Evolutionary conservation across 2,329 filamentous ascomycete species (phyloP).

Genomic region (Claviceps sp.): DNA sequence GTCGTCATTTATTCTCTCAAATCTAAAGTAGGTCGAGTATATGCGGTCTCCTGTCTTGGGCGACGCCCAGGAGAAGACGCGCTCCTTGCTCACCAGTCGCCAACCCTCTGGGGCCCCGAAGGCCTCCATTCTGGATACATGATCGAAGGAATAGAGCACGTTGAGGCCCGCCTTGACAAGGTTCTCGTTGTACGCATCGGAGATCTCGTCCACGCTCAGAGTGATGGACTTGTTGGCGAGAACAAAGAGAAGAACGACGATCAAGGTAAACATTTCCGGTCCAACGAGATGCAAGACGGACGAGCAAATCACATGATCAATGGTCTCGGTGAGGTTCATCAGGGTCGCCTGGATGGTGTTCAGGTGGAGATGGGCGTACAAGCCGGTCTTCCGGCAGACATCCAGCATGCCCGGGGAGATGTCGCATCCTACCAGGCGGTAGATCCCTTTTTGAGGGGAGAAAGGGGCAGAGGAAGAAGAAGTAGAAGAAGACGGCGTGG

Average conservation of each 20-base stretch:
- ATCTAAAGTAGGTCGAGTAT: not conserved
- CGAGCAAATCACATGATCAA: not conserved
- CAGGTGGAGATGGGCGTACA: not conserved
- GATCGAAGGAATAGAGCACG: not conserved
- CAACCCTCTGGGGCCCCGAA: not conserved
- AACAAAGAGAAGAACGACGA: not conserved
- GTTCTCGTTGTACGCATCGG: not conserved
- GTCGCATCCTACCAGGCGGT: not conserved
- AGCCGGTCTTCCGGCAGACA: not conserved
- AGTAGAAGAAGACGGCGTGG: not conserved
- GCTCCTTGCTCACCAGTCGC: not conserved
- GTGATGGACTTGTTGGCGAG: slow-evolving; percentile 1
- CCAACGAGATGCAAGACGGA: not conserved
- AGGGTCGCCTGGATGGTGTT: not conserved
- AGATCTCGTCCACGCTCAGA: not conserved
- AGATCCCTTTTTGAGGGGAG: not conserved
- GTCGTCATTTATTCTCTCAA: not conserved
- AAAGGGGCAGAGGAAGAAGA: too few relatives aligned
- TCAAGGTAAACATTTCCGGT: not conserved
- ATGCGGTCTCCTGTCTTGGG: not conserved
- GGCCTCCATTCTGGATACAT: not conserved
- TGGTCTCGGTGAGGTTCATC: not conserved
- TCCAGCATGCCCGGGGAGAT: not conserved
- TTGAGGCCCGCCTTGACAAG: not conserved
- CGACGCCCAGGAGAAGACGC: not conserved